These are phyloP conservation scores for Phytophthora fragariaefolia DNA, from an alignment of 352 stramenopile genomes.

Conservation along the genomic window DNA sequence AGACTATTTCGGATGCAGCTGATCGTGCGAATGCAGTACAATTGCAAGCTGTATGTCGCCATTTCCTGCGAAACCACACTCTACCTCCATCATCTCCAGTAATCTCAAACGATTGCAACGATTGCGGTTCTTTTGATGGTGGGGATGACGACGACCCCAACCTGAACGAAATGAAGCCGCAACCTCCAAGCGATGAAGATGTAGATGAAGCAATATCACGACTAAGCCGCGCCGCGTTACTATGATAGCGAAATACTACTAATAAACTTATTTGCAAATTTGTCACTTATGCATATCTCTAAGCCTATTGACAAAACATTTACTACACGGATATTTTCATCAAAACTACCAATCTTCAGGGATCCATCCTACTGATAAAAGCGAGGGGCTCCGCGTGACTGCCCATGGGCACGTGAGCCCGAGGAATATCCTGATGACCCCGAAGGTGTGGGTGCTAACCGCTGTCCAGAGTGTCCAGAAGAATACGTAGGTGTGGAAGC, in stretches of 20 bases:
- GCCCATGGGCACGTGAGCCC: slow-evolving; percentile 20
- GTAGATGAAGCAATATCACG: slow-evolving; percentile 17
- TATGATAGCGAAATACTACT: slow-evolving; percentile 22
- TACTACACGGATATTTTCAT: slow-evolving; percentile 22
- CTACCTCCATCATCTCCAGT: slow-evolving; percentile 11
- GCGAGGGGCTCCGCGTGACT: slow-evolving; percentile 25
- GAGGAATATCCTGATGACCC: slow-evolving; percentile 31
- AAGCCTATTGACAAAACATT: slow-evolving; percentile 31
- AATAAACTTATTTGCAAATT: slow-evolving; percentile 40
- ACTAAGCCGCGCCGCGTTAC: slow-evolving; percentile 26
- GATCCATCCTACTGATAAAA: slow-evolving; percentile 38
- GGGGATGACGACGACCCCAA: slow-evolving; percentile 17
- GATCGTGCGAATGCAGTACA: slow-evolving; percentile 93
- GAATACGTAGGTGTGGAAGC: slow-evolving; percentile 20
- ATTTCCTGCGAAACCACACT: slow-evolving; percentile 91
- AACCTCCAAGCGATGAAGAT: slow-evolving; percentile 17
- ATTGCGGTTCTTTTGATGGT: slow-evolving; percentile 28
- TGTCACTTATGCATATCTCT: slow-evolving; percentile 26
- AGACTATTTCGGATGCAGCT: slow-evolving; percentile 89
- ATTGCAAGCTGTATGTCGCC: slow-evolving; percentile 91
- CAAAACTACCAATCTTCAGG: too few relatives aligned
- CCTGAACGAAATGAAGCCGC: slow-evolving; percentile 25
- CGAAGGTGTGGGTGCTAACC: slow-evolving; percentile 21
- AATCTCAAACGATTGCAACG: slow-evolving; percentile 14
- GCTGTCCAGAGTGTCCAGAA: slow-evolving; percentile 17